Conservation (phyloP, 2,329 filamentous ascomycete species). For the Fusarium musae region DNA sequence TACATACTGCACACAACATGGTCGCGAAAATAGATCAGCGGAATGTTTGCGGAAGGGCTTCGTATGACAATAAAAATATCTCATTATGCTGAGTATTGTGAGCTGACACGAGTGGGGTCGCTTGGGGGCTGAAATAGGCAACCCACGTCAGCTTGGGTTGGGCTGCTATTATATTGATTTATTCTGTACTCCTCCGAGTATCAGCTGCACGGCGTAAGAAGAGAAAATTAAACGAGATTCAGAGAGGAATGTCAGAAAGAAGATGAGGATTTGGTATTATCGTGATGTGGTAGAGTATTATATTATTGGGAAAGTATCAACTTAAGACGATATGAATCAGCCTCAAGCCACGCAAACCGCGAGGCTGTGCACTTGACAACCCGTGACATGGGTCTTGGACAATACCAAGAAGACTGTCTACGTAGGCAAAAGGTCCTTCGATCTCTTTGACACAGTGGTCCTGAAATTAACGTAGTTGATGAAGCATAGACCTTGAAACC, state of each 20-base stretch:
- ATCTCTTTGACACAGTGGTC: too few species aligned
- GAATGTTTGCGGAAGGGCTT: too few species aligned
- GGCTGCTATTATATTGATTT: background rate
- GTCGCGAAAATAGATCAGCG: fast-evolving
- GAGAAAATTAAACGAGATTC: background rate
- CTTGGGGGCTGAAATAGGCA: background rate
- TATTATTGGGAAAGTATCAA: too few species aligned
- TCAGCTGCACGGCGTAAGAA: background rate
- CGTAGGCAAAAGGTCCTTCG: fast-evolving
- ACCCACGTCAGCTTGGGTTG: background rate
- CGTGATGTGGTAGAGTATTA: background rate
- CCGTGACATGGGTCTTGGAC: background rate
- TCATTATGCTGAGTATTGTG: background rate
- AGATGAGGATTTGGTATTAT: too few species aligned
- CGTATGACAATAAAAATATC: background rate
- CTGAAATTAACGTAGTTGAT: background rate
- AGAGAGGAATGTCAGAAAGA: too few species aligned
- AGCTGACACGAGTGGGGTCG: background rate
- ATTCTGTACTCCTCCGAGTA: background rate
- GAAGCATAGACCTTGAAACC: background rate
- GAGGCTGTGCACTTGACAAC: background rate
- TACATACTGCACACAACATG: background rate
- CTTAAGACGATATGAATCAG: background rate
- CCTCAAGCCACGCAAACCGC: background rate
- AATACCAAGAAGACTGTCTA: background rate